phyloP scores from a whole-genome alignment of 139 green algal species.

The Chlorella sp. region DNA sequence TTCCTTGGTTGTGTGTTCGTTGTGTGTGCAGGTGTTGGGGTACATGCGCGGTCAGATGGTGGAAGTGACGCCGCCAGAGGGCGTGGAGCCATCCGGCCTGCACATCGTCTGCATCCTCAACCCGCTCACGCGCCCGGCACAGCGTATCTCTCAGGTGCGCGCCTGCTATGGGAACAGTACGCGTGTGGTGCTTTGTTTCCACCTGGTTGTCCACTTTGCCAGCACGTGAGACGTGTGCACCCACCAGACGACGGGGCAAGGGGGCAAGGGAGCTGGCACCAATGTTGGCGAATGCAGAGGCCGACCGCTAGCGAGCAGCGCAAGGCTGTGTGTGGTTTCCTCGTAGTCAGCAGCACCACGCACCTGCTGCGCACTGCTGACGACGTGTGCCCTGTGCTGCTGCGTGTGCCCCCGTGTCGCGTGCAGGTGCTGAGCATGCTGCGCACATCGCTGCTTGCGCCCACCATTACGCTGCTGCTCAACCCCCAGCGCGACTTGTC shows the following conservation, averaged over 20 bases:
- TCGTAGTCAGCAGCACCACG: no score
- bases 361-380: no score
- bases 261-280: no score
- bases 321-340: no score
- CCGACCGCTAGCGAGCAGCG: no score
- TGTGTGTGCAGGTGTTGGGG: background rate
- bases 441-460: slow-evolving; percentile 16
- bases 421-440: slow-evolving; percentile 50
- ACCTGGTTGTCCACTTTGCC: background rate
- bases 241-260: no score
- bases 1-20: background rate
- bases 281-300: no score
- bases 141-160: slow-evolving; percentile 36
- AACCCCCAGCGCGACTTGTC: slow-evolving; percentile 57
- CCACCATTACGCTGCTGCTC: slow-evolving; percentile 38
- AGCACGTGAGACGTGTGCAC: background rate
- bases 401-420: no score
- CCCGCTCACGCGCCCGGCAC: slow-evolving; percentile 50
- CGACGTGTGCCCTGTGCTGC: no score
- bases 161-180: background rate
- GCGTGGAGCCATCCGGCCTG: slow-evolving; percentile 6
- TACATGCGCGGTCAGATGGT: background rate
- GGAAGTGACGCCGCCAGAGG: background rate
- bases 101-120: slow-evolving; percentile 58
- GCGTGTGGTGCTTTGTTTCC: background rate